These are phyloP conservation scores for Arxiozyma slooffiae DNA, from an alignment of 1,139 yeast species.

Conservation along the genomic window DNA sequence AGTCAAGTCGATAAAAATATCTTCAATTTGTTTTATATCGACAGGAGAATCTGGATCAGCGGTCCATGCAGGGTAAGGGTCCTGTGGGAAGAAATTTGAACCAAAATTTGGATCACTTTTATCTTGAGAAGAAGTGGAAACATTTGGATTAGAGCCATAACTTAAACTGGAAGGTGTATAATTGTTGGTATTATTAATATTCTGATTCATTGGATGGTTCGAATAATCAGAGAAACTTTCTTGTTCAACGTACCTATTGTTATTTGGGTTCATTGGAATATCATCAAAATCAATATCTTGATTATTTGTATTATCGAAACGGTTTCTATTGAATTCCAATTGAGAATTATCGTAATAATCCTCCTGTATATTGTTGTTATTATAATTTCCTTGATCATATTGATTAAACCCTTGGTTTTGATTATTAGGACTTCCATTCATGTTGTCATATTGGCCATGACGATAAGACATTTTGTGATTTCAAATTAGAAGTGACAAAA, in stretches of 20 bases:
- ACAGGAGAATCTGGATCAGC: conserved; percentile 84
- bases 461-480: neutral
- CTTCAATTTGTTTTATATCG: conserved; percentile 80
- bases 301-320: conserved; percentile 37
- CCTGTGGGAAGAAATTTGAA: conserved; percentile 42
- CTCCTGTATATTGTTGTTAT: conserved; percentile 9
- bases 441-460: neutral
- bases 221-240: conserved; percentile 73
- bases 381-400: conserved; percentile 21
- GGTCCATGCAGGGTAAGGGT: conserved; percentile 96
- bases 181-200: conserved; percentile 51
- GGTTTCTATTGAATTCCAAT: conserved; percentile 22
- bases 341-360: conserved; percentile 18
- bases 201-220: conserved; percentile 42
- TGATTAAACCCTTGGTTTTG: conserved; percentile 15
- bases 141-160: conserved; percentile 51
- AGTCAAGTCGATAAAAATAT: conserved; percentile 79
- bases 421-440: neutral
- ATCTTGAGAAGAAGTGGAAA: neutral
- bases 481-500: neutral
- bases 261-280: neutral
- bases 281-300: conserved; percentile 12
- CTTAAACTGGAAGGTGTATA: conserved; percentile 81
- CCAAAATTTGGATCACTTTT: conserved; percentile 46
- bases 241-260: conserved; percentile 35